Evolutionary conservation across 1,284 basidiomycete species (phyloP).

Genomic region (Microbotryum saponariae): DNA sequence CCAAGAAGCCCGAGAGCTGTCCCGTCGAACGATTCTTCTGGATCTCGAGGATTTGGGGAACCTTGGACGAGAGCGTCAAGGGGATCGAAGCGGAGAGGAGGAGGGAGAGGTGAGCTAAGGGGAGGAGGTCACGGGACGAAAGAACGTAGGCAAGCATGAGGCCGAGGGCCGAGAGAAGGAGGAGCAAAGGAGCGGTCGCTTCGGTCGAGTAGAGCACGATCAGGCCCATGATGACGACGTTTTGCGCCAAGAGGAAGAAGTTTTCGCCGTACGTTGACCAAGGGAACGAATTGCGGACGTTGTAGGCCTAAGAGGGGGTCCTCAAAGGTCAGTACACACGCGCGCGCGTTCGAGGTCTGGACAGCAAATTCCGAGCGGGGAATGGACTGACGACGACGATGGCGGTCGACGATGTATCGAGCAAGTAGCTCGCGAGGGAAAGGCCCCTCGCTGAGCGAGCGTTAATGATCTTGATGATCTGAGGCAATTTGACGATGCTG

Average conservation of each 20-base stretch:
- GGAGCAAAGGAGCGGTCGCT: conserved; percentile 30
- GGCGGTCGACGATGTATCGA: conserved; percentile 45
- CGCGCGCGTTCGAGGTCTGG: no score
- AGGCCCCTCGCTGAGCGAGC: conserved; percentile 71
- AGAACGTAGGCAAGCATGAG: conserved; percentile 41
- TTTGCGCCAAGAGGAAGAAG: conserved; percentile 76
- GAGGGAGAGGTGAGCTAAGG: conserved; percentile 51
- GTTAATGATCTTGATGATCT: conserved; percentile 53
- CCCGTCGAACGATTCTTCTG: conserved; percentile 66
- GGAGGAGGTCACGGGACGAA: conserved; percentile 44
- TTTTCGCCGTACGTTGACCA: conserved; percentile 96
- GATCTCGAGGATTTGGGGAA: conserved; percentile 79
- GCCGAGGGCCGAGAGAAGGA: conserved; percentile 44
- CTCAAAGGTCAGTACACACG: no score
- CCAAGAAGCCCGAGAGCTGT: conserved; percentile 80
- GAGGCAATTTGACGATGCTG: conserved; percentile 91
- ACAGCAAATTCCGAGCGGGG: no score
- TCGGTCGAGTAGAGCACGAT: conserved; percentile 55
- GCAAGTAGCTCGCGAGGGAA: conserved; percentile 64
- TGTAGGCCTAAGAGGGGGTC: conserved; percentile 48
- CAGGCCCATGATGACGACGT: conserved; percentile 70
- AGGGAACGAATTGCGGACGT: conserved; percentile 71
- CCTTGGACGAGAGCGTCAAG: conserved; percentile 72
- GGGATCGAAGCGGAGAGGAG: conserved; percentile 58
- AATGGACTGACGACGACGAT: conserved; percentile 32